Conservation (phyloP, 768 basidiomycete genomes). For the Steccherinum ochraceum region DNA sequence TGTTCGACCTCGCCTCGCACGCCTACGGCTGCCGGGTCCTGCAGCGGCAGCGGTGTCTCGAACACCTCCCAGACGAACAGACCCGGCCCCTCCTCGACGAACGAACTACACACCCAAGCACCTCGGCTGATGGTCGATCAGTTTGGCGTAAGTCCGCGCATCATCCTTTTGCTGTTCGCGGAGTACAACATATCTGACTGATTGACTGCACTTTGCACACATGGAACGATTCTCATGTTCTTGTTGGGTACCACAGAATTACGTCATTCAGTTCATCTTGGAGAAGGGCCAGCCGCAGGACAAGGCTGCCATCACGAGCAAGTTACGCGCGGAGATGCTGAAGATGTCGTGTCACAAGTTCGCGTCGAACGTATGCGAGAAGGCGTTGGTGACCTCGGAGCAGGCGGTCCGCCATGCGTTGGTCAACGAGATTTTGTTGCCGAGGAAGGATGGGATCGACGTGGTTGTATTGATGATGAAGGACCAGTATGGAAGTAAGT, state of each 20-base stretch:
- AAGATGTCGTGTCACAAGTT: constrained; percentile 84
- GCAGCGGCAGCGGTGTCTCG: constrained; percentile 89
- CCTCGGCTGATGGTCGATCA: constrained; percentile 80
- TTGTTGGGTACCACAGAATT: constrained; percentile 52
- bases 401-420: constrained; percentile 58
- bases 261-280: constrained; percentile 91
- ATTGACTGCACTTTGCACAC: too few relatives aligned
- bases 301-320: constrained; percentile 54
- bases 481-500: constrained; percentile 85
- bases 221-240: constrained; percentile 10
- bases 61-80: constrained; percentile 67
- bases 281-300: constrained; percentile 74
- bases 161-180: background rate
- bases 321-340: constrained; percentile 73
- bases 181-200: background rate
- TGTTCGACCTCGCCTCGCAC: constrained; percentile 78
- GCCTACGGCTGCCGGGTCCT: constrained; percentile 94
- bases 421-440: constrained; percentile 75
- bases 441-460: constrained; percentile 58
- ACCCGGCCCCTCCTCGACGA: constrained; percentile 72
- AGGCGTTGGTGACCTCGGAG: constrained; percentile 67
- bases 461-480: constrained; percentile 72
- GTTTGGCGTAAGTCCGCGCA: constrained; percentile 66
- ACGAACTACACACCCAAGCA: constrained; percentile 69
- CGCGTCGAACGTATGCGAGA: constrained; percentile 94